A percentile compares a stretch with the other conserved stretches of the same genome.
These are phyloP conservation scores for Gelatoporia subvermispora DNA, from an alignment of 768 basidiomycete genomes.

Conservation along the genomic window DNA sequence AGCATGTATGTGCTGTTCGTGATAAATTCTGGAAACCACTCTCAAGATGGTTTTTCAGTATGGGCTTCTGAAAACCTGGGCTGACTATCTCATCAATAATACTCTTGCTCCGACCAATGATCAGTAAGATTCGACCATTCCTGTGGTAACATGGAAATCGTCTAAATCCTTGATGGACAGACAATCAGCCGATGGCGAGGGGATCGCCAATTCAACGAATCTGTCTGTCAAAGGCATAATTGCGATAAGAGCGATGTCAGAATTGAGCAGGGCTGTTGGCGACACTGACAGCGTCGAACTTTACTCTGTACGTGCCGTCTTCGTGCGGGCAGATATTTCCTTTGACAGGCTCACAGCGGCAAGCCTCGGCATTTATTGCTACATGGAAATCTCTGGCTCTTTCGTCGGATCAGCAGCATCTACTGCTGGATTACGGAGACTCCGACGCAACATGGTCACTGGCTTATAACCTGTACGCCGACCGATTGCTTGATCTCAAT, in stretches of 20 bases:
- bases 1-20: slow-evolving; percentile 13
- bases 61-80: slow-evolving; percentile 18
- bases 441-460: slow-evolving; percentile 2
- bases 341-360: neutral
- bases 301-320: neutral
- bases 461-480: slow-evolving; percentile 10
- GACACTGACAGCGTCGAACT: slow-evolving; percentile 6
- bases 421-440: slow-evolving; percentile 3
- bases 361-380: neutral
- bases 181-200: slow-evolving; percentile 7
- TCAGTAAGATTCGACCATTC: slow-evolving; percentile 5
- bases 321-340: too few relatives aligned
- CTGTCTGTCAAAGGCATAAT: slow-evolving; percentile 20
- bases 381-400: slow-evolving; percentile 3
- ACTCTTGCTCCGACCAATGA: slow-evolving; percentile 4
- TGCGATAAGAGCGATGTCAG: slow-evolving; percentile 17
- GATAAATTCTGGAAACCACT: neutral
- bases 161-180: slow-evolving; percentile 2
- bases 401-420: neutral
- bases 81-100: slow-evolving; percentile 19
- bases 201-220: slow-evolving; percentile 16
- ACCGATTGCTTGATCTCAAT: slow-evolving; percentile 2
- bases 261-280: slow-evolving; percentile 11
- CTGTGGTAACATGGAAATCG: neutral
- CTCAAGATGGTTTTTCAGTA: slow-evolving; percentile 11